A percentile compares a stretch with the other conserved stretches of the same genome.
phyloP scores from a whole-genome alignment of 805 yeast species.

The Yamadazyma akitaensis region DNA sequence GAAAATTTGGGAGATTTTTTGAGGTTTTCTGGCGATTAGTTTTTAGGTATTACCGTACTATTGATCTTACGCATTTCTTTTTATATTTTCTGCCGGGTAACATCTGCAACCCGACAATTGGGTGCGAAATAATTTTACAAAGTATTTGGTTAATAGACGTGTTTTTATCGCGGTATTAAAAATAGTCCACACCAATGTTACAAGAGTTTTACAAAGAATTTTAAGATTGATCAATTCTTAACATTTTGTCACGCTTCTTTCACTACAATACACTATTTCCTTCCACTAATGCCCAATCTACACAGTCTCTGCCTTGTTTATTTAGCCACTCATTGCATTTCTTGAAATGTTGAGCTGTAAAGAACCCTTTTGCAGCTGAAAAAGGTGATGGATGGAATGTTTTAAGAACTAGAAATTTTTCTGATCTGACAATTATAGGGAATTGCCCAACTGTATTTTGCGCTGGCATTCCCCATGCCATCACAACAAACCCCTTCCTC shows the following conservation, averaged over 20 bases:
- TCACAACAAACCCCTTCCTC: constrained; percentile 54
- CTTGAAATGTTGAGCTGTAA: constrained; percentile 69
- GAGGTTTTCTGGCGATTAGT: constrained; percentile 4
- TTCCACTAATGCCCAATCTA: constrained; percentile 61
- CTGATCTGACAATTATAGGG: constrained; percentile 17
- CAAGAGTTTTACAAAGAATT: constrained; percentile 1
- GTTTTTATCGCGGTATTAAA: constrained; percentile 4
- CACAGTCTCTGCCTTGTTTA: constrained; percentile 38
- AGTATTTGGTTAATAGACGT: constrained; percentile 7
- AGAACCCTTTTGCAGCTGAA: constrained; percentile 83
- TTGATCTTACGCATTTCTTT: constrained; percentile 9
- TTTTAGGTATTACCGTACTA: constrained; percentile 6
- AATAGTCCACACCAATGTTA: constrained; percentile 6
- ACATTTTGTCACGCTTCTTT: constrained; percentile 23
- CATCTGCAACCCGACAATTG: constrained; percentile 1
- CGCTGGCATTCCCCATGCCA: constrained; percentile 85
- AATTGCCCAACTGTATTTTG: constrained; percentile 52
- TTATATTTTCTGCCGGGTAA: constrained; percentile 5
- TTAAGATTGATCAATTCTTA: constrained; percentile 1
- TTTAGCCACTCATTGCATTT: constrained; percentile 76
- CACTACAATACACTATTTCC: constrained; percentile 17
- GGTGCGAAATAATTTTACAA: not conserved
- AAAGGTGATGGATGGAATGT: constrained; percentile 95
- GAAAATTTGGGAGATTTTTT: constrained; percentile 4
- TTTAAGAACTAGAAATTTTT: constrained; percentile 50